These are phyloP conservation scores for Achaetomium macrosporum DNA, from an alignment of 2,329 filamentous ascomycete species.

Conservation along the genomic window DNA sequence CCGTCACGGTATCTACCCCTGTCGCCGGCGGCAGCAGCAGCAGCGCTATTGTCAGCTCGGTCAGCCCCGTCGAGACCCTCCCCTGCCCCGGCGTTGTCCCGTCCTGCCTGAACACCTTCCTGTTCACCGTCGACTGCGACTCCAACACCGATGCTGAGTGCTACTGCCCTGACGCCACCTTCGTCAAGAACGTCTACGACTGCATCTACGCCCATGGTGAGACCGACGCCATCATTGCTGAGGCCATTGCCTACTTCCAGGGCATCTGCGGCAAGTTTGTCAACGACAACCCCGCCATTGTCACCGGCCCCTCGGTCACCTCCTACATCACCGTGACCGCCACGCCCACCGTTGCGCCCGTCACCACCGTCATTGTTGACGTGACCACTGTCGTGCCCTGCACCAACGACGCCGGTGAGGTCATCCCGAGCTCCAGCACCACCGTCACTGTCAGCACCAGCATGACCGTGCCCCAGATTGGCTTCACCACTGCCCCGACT, in stretches of 20 bases:
- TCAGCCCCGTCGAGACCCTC: slow-evolving; percentile 38
- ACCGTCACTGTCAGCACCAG: slow-evolving; percentile 42
- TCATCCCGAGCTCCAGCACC: slow-evolving; percentile 46
- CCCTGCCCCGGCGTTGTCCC: slow-evolving; percentile 69
- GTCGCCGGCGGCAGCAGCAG: slow-evolving; percentile 31
- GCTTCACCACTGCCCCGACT: slow-evolving; percentile 37
- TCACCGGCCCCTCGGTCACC: slow-evolving; percentile 63
- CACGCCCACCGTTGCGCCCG: slow-evolving; percentile 35
- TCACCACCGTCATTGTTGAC: slow-evolving; percentile 43
- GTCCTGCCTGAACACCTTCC: slow-evolving; percentile 87
- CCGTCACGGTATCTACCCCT: slow-evolving; percentile 40
- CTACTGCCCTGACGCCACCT: slow-evolving; percentile 76
- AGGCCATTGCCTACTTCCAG: slow-evolving; percentile 77
- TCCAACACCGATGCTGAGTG: slow-evolving; percentile 78
- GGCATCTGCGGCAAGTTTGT: slow-evolving; percentile 80
- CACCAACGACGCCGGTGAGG: slow-evolving; percentile 40
- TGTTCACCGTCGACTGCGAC: slow-evolving; percentile 66
- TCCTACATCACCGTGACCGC: slow-evolving; percentile 52
- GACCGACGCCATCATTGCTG: slow-evolving; percentile 57
- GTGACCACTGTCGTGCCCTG: slow-evolving; percentile 48
- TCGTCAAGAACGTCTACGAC: slow-evolving; percentile 71
- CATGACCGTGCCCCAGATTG: slow-evolving; percentile 49
- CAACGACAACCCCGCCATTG: slow-evolving; percentile 73
- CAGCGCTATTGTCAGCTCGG: slow-evolving; percentile 12
- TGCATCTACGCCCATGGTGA: slow-evolving; percentile 76